Evolutionary conservation across 2,329 filamentous ascomycete species (phyloP), one percentile per base, ranked within the genome.

Genomic region (Fusarium pseudonygamai): DNA sequence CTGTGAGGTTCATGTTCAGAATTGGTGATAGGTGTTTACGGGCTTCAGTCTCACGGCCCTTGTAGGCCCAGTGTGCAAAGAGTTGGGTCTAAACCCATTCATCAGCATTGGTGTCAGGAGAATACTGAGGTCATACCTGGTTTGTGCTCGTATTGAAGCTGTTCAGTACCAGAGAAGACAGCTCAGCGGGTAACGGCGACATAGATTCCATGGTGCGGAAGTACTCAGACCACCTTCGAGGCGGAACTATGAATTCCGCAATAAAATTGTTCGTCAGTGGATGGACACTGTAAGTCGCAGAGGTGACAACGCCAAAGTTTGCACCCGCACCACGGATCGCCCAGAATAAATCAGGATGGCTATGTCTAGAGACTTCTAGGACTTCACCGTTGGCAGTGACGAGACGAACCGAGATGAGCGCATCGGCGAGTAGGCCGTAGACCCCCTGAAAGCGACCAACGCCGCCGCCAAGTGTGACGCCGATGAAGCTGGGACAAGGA

Each of bases 291-390:
- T 50, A 50, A 15, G 47, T 50, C 2, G 47, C 30, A 18, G 47
- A 50, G 3, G 12, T 20, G 0, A 36, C 30, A 20, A 36, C n/a
- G 3, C 47, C 47, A 0, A 50, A 50, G 30, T 50, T 50, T 50
- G 47, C 47, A 14, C 47, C 47, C 0, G 47, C 47, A 10, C 47
- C 47, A 7, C 47, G 16, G 4, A 50, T 34, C 6, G 47, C 47
- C 47, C 47, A 50, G 47, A 50, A 50, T 7, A 50, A 24, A 20
- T 50, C 47, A 1, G 47, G n/a, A 9, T 34, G 8, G 3, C 16
- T 50, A 0, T 3, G 10, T 26, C 8, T 50, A 6, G 47, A 50
- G 0, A 34, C 47, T 2, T 50, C 22, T 20, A 34, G 0, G 2
- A 15, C 8, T 20, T 50, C 6, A 0, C 30, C 16, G 0, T 50